Percentiles rank a stretch among this genome's conserved stretches.
These are phyloP conservation scores for Picochlorum sp. DNA, from an alignment of 139 green algal genomes.

Conservation along the genomic window DNA sequence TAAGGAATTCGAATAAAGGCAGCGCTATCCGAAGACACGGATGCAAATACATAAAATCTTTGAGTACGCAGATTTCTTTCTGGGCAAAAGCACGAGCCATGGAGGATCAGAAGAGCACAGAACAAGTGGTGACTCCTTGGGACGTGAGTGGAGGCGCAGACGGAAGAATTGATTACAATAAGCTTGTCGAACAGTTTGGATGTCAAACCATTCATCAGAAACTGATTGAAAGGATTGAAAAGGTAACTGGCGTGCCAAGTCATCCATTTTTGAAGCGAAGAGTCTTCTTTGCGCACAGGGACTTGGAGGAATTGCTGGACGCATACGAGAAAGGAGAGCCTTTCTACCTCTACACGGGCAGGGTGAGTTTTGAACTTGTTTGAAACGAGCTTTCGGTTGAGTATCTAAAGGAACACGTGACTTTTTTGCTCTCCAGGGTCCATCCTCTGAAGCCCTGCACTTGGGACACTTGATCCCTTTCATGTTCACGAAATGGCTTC, in stretches of 20 bases:
- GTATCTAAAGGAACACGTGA: not conserved
- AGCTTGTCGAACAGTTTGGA: slow-evolving; percentile 73
- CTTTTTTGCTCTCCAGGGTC: slow-evolving; percentile 44
- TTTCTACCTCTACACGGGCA: slow-evolving; percentile 96
- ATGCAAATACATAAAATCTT: too few relatives aligned
- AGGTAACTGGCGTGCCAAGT: slow-evolving; percentile 57
- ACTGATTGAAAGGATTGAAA: slow-evolving; percentile 48
- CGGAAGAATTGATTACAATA: slow-evolving; percentile 94
- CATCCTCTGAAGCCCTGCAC: slow-evolving; percentile 93
- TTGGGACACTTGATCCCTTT: slow-evolving; percentile 96
- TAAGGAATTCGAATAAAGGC: too few relatives aligned
- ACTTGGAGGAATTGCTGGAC: slow-evolving; percentile 83
- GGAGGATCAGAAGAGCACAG: not conserved
- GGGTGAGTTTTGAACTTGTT: slow-evolving; percentile 1
- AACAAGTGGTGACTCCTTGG: slow-evolving; percentile 59
- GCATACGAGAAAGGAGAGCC: slow-evolving; percentile 82
- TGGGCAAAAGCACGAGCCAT: too few relatives aligned
- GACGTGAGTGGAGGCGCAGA: slow-evolving; percentile 77
- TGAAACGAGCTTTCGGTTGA: not conserved
- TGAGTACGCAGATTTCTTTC: too few relatives aligned
- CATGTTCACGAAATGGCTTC: slow-evolving; percentile 92
- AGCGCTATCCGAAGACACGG: too few relatives aligned
- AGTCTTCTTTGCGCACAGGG: slow-evolving; percentile 91
- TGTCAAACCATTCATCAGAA: slow-evolving; percentile 43
- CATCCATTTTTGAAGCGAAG: slow-evolving; percentile 90